Evolutionary conservation across 2,329 filamentous ascomycete species (phyloP).

Genomic region (Diaporthe longicolla): DNA sequence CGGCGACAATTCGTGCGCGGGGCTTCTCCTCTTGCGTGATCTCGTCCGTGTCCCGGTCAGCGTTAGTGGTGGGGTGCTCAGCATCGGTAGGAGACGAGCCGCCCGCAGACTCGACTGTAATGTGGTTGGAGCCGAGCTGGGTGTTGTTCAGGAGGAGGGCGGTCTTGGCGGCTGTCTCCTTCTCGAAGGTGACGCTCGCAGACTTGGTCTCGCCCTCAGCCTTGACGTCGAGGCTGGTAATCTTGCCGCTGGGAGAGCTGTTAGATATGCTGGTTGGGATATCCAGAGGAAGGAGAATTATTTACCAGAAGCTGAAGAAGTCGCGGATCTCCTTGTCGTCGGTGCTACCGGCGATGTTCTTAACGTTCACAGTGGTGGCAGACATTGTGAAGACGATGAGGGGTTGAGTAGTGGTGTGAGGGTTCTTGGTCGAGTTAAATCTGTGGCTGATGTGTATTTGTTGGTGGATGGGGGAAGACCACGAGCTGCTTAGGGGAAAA

Average conservation of each 20-base stretch:
- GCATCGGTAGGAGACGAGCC: conserved; percentile 74
- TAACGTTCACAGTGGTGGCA: conserved; percentile 82
- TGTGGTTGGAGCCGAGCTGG: conserved; percentile 88
- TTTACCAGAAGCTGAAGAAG: conserved; percentile 97
- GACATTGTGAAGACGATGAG: conserved; percentile 61
- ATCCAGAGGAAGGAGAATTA: conserved; percentile 14
- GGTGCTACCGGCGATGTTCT: conserved; percentile 87
- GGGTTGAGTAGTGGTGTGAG: conserved; percentile 14
- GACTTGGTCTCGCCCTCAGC: conserved; percentile 78
- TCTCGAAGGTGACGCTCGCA: conserved; percentile 96
- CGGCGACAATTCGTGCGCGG: conserved; percentile 90
- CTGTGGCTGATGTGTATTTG: conserved; percentile 13
- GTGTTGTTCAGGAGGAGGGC: conserved; percentile 98
- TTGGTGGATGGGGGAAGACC: not conserved
- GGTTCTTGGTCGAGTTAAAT: not conserved
- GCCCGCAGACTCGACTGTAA: conserved; percentile 78
- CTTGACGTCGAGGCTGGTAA: conserved; percentile 84
- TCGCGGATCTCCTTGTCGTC: conserved; percentile 92
- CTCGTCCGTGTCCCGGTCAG: conserved; percentile 74
- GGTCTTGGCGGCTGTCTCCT: conserved; percentile 96
- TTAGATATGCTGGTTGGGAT: not conserved
- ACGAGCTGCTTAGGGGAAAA: not conserved
- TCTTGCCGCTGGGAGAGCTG: conserved; percentile 80
- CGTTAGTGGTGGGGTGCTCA: conserved; percentile 66
- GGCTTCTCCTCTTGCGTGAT: conserved; percentile 98